Percentiles rank a stretch among this genome's conserved stretches.
These are phyloP conservation scores for Monosporascus sp. DNA, from an alignment of 2,329 filamentous ascomycete species.

Conservation along the genomic window DNA sequence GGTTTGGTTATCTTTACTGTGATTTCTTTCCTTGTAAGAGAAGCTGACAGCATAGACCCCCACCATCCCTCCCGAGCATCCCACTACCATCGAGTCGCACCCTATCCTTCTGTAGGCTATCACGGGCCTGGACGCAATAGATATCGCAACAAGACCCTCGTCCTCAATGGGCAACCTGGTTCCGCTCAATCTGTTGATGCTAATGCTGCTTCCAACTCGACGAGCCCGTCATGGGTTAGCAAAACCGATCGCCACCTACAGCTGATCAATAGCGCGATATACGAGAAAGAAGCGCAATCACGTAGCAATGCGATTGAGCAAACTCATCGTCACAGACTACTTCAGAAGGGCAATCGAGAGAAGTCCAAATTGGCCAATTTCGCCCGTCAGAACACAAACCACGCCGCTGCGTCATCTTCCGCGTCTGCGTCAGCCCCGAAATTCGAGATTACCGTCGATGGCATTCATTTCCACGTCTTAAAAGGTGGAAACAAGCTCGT, in stretches of 20 bases:
- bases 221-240: constrained; percentile 57
- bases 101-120: constrained; percentile 22
- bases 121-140: constrained; percentile 9
- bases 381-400: constrained; percentile 32
- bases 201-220: constrained; percentile 29
- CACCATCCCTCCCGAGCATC: constrained; percentile 12
- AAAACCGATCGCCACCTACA: constrained; percentile 75
- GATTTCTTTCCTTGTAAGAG: not conserved
- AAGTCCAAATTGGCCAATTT: constrained; percentile 50
- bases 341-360: constrained; percentile 51
- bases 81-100: constrained; percentile 20
- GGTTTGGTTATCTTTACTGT: constrained; percentile 1
- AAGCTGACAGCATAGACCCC: constrained; percentile 6
- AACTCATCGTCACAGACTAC: constrained; percentile 54
- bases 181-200: constrained; percentile 18
- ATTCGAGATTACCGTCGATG: constrained; percentile 65
- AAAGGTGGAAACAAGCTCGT: constrained; percentile 80
- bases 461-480: constrained; percentile 67
- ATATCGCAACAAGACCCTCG: constrained; percentile 28
- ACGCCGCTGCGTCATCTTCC: constrained; percentile 22
- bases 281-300: constrained; percentile 66
- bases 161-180: constrained; percentile 24
- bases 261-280: constrained; percentile 75
- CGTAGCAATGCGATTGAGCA: constrained; percentile 69
- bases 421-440: constrained; percentile 29